Evolutionary conservation across 1,284 basidiomycete genomes (phyloP), one percentile per base, ranked within the genome.

Genomic region (Pterula multifida): DNA sequence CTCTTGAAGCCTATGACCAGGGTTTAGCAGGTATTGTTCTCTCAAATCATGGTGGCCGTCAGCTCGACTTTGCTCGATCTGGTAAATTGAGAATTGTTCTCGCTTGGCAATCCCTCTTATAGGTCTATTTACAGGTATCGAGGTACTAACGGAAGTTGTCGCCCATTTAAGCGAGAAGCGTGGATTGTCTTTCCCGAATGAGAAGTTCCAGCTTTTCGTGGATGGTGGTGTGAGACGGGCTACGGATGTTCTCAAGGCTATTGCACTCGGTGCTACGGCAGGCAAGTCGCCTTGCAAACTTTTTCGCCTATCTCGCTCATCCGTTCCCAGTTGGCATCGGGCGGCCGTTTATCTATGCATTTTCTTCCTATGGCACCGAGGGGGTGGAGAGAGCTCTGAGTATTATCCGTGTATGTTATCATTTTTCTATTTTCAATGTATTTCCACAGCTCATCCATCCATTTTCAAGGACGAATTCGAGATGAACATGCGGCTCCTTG

Each of bases 141-240:
- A 96, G 62, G 73, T 96, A 17, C 78, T 98, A 9, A 88, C 85
- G 2, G 90, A 94, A 61, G 92, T 96, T 19, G 85, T 91, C 13
- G 65, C 68, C 3, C 81, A 85, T 52, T 75, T 97, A 19, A 79
- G 79, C 54, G 72, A 77, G 58, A 76, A 79, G 47, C 77, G 89
- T 25, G 78, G 78, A 0, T 54, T 81, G 32, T 65, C 58, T 12
- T 82, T 84, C 61, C 85, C 85, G 12, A 75, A 78, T 52, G 71
- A 74, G 39, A 83, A 79, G 52, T 96, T 96, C 68, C 81, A 91
- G 62, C 70, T 97, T 49, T 93, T 90, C 60, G 79, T 96, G 3
- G 94, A 97, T 61, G 93, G 94, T 17, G 94, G 94, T 51, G 89
- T 96, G 6, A 76, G 94, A 49, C 73, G 93, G 42, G 90, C 90